Evolutionary conservation across 768 basidiomycete species (phyloP).

Genomic region (Tylopilus rubrobrunneus): DNA sequence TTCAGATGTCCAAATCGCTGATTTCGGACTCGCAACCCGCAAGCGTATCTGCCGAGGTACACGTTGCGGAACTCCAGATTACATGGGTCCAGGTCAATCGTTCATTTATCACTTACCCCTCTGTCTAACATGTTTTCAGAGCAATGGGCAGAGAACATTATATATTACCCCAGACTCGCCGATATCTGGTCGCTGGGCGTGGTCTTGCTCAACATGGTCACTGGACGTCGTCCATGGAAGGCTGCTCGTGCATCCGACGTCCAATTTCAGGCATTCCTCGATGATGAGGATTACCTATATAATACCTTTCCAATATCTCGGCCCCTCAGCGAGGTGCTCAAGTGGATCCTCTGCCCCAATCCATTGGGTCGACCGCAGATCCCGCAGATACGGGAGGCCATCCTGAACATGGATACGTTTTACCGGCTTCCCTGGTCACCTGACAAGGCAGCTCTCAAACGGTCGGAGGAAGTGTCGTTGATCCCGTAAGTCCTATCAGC

Average conservation of each 20-base stretch:
- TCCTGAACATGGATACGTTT: slow-evolving; percentile 15
- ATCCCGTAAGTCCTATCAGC: neutral
- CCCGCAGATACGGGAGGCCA: slow-evolving; percentile 14
- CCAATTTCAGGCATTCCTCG: slow-evolving; percentile 12
- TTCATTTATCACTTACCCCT: neutral
- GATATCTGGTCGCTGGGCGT: slow-evolving; percentile 77
- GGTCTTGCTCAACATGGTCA: slow-evolving; percentile 80
- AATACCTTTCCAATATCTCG: slow-evolving; percentile 14
- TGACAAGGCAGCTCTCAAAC: neutral
- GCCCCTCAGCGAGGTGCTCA: slow-evolving; percentile 10
- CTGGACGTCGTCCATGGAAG: slow-evolving; percentile 36
- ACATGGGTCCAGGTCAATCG: slow-evolving; percentile 67
- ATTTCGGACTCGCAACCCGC: slow-evolving; percentile 71
- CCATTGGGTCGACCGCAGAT: slow-evolving; percentile 16
- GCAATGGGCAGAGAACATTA: slow-evolving; percentile 54
- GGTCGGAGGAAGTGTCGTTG: neutral
- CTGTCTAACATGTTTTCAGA: slow-evolving; percentile 6
- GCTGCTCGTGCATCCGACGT: slow-evolving; percentile 6
- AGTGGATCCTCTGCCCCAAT: slow-evolving; percentile 14
- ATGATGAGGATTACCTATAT: slow-evolving; percentile 16
- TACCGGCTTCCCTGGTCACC: slow-evolving; percentile 4
- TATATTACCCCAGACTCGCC: slow-evolving; percentile 29
- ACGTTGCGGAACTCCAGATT: slow-evolving; percentile 57
- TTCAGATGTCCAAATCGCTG: slow-evolving; percentile 55
- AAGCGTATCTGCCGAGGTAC: slow-evolving; percentile 44